Evolutionary conservation across 768 basidiomycete genomes (phyloP).

Genomic region (Podaxis mareebaensis): DNA sequence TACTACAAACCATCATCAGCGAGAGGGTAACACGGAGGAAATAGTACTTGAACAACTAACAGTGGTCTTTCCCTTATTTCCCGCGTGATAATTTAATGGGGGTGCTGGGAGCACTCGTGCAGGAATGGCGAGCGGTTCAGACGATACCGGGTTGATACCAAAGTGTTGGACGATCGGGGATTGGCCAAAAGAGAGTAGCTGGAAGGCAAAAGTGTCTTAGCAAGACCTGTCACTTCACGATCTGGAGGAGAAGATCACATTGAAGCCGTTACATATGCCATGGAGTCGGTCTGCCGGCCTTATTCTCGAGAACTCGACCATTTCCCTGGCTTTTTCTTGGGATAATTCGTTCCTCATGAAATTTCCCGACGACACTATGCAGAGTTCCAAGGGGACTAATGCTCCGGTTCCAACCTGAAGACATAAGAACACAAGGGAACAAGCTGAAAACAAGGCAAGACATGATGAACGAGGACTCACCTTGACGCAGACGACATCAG

Average conservation of each 20-base stretch:
- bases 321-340: slow-evolving; percentile 61
- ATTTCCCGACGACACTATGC: slow-evolving; percentile 63
- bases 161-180: slow-evolving; percentile 70
- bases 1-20: slow-evolving; percentile 30
- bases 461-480: slow-evolving; percentile 35
- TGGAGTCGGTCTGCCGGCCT: slow-evolving; percentile 57
- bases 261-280: slow-evolving; percentile 51
- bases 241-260: slow-evolving; percentile 33
- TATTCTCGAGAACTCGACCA: slow-evolving; percentile 71
- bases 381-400: slow-evolving; percentile 68
- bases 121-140: slow-evolving; percentile 44
- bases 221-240: background rate
- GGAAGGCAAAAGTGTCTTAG: background rate
- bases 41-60: slow-evolving; percentile 38
- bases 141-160: slow-evolving; percentile 54
- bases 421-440: background rate
- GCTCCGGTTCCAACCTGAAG: slow-evolving; percentile 64
- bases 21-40: background rate
- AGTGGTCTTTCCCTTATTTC: slow-evolving; percentile 50
- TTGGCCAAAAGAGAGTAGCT: slow-evolving; percentile 64
- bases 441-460: background rate
- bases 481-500: slow-evolving; percentile 68
- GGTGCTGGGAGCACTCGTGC: slow-evolving; percentile 64
- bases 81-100: slow-evolving; percentile 58
- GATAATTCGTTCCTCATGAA: slow-evolving; percentile 74